These are phyloP conservation scores for Zymoseptoria ardabiliae DNA, from an alignment of 2,329 filamentous ascomycete genomes.

Conservation along the genomic window DNA sequence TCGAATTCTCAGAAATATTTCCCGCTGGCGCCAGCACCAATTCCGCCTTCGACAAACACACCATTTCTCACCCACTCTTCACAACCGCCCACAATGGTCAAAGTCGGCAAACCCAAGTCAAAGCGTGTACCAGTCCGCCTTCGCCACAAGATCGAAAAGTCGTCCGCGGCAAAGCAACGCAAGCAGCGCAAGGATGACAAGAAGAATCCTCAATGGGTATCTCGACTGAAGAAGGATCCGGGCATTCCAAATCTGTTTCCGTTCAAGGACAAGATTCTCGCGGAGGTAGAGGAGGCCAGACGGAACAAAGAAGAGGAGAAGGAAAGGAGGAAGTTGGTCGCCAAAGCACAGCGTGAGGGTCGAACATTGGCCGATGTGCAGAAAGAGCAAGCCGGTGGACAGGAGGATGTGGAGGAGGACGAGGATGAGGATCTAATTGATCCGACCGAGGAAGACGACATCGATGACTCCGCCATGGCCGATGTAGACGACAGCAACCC, in stretches of 20 bases:
- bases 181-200: conserved; percentile 85
- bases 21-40: neutral
- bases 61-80: neutral
- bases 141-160: conserved; percentile 93
- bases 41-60: neutral
- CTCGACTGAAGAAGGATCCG: conserved; percentile 92
- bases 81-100: conserved; percentile 17
- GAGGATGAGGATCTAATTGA: conserved; percentile 36
- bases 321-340: conserved; percentile 62
- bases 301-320: conserved; percentile 73
- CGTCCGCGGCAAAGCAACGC: conserved; percentile 78
- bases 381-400: conserved; percentile 48
- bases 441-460: conserved; percentile 37
- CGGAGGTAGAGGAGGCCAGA: conserved; percentile 87
- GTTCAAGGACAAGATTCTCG: conserved; percentile 90
- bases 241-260: conserved; percentile 96
- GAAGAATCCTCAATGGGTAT: conserved; percentile 96
- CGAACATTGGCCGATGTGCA: conserved; percentile 33
- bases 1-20: neutral
- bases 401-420: conserved; percentile 45
- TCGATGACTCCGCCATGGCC: conserved; percentile 51
- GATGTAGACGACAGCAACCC: conserved; percentile 67
- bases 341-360: conserved; percentile 40
- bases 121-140: conserved; percentile 87
- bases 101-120: conserved; percentile 64